A percentile compares a stretch with the other conserved stretches of the same genome.
Evolutionary conservation across 1,284 basidiomycete species (phyloP).

Genomic region (Irpex sp.): DNA sequence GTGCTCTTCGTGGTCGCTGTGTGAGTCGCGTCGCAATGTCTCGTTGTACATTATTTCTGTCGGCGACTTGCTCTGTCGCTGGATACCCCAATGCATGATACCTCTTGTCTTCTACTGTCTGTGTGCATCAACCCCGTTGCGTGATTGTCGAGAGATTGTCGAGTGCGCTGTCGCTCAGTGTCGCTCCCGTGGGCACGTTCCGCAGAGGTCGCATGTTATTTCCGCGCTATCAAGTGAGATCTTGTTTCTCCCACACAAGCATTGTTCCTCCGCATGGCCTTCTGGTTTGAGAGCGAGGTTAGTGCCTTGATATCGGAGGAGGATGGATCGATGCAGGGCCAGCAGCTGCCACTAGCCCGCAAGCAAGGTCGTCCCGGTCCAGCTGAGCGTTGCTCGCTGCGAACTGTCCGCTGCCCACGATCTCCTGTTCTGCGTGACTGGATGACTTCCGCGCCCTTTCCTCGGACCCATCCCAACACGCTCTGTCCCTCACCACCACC

Average conservation of each 20-base stretch:
- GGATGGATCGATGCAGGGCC: background rate
- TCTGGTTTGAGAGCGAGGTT: background rate
- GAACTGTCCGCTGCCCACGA: background rate
- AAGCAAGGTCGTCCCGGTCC: background rate
- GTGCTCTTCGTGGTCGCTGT: slow-evolving; percentile 60
- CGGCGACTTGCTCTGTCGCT: background rate
- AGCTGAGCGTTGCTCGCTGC: background rate
- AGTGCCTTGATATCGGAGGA: background rate
- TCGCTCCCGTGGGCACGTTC: too few species aligned
- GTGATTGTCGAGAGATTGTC: background rate
- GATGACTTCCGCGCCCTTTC: slow-evolving; percentile 9
- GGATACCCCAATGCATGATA: background rate
- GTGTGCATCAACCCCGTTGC: slow-evolving; percentile 3
- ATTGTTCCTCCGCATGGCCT: background rate
- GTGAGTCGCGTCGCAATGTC: slow-evolving; percentile 81
- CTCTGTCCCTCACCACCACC: slow-evolving; percentile 8
- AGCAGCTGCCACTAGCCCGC: background rate
- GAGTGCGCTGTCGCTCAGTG: too few species aligned
- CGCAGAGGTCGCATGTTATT: background rate
- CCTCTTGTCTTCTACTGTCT: background rate
- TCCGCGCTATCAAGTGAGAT: background rate
- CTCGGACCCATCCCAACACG: slow-evolving; percentile 4
- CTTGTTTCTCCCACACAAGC: slow-evolving; percentile 4
- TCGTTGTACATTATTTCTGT: slow-evolving; percentile 63
- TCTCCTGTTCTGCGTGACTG: background rate